These are phyloP conservation scores for Pholiota adiposa DNA, from an alignment of 1,284 basidiomycete genomes.

Conservation along the genomic window DNA sequence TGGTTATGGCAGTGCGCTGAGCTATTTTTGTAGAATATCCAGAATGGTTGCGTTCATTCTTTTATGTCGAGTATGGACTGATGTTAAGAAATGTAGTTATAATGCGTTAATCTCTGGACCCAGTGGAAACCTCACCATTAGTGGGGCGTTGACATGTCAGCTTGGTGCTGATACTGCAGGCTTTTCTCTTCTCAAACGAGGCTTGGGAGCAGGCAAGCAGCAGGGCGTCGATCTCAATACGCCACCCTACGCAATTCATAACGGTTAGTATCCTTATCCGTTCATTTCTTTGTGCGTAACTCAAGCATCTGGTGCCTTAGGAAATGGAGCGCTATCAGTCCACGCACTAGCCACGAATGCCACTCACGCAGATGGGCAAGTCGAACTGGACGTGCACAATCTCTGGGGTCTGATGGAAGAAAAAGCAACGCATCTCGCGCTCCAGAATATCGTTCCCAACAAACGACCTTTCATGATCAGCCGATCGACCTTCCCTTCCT, in stretches of 20 bases:
- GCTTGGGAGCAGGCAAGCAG: conserved; percentile 51
- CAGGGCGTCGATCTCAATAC: conserved; percentile 51
- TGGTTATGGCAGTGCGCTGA: conserved; percentile 3
- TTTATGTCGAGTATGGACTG: background rate
- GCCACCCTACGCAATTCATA: conserved; percentile 75
- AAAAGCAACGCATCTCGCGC: conserved; percentile 58
- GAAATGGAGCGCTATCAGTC: conserved; percentile 48
- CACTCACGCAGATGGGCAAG: conserved; percentile 55
- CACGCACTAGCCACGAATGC: conserved; percentile 65
- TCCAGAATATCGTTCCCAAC: conserved; percentile 53
- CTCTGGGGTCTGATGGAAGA: conserved; percentile 71
- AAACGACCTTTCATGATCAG: conserved; percentile 70
- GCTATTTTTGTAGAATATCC: conserved; percentile 47
- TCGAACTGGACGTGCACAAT: conserved; percentile 68
- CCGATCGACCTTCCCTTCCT: conserved; percentile 67
- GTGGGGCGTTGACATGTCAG: conserved; percentile 63
- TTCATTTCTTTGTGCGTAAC: background rate
- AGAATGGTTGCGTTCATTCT: conserved; percentile 55
- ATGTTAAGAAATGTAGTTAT: conserved; percentile 49
- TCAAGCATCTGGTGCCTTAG: conserved; percentile 29
- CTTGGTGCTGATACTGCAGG: conserved; percentile 21
- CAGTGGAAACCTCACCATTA: conserved; percentile 76
- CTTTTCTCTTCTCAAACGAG: conserved; percentile 36
- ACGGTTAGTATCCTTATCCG: conserved; percentile 44
- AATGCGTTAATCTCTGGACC: conserved; percentile 63